A percentile compares a stretch with the other conserved stretches of the same genome.
These are phyloP conservation scores for Daucus carota DNA, from an alignment of 129 eudicot species.

Conservation along the genomic window DH1_v3.0 NC_030389.2:32921501-32922000, in stretches of 20 bases:
- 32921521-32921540: neutral
- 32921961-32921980: constrained; percentile 8
- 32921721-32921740: constrained; percentile 52
- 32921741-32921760: constrained; percentile 45
- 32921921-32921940: constrained; percentile 91
- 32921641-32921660: constrained; percentile 29
- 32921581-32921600: neutral
- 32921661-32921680: constrained; percentile 40
- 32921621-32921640: constrained; percentile 24
- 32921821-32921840: constrained; percentile 3
- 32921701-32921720: constrained; percentile 40
- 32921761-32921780: constrained; percentile 46
- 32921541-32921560: neutral
- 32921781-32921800: constrained; percentile 58
- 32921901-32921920: constrained; percentile 91
- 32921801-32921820: neutral
- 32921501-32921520: neutral
- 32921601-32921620: neutral
- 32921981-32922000: neutral
- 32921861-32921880: constrained; percentile 71
- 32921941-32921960: constrained; percentile 93
- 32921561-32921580: neutral
- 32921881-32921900: constrained; percentile 88
- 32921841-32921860: constrained; percentile 1
- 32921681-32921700: constrained; percentile 25